Percentiles rank a stretch among this genome's conserved stretches.
Conservation (phyloP, 495 filamentous ascomycete species). For the Bacidia rubella region DNA sequence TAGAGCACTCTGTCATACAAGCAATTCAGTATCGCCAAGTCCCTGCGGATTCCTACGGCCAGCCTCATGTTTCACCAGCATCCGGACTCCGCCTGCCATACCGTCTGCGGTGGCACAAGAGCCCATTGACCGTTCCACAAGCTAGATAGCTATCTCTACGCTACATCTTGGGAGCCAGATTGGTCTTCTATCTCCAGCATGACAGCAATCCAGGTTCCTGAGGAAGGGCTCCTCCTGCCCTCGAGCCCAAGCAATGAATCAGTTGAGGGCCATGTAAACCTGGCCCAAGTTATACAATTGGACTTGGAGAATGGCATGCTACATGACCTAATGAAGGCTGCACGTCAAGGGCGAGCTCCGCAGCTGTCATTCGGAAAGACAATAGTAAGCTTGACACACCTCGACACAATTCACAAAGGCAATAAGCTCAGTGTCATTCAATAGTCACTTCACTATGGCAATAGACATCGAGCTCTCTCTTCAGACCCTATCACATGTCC, state of each 20-base stretch:
- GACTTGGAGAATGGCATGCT: conserved; percentile 50
- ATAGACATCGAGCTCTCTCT: conserved; percentile 37
- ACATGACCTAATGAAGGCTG: conserved; percentile 55
- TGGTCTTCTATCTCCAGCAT: conserved; percentile 20
- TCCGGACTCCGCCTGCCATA: neutral
- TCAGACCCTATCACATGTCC: conserved; percentile 33
- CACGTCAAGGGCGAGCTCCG: conserved; percentile 46
- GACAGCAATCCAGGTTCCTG: conserved; percentile 32
- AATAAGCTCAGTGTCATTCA: conserved; percentile 20
- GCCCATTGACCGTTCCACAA: neutral
- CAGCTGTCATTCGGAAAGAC: conserved; percentile 42
- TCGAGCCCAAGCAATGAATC: conserved; percentile 20
- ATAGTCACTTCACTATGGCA: conserved; percentile 38
- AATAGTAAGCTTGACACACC: conserved; percentile 35
- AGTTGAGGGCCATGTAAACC: conserved; percentile 11
- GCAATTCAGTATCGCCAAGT: neutral
- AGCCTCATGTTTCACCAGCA: neutral
- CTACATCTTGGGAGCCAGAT: neutral
- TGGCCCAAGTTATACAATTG: conserved; percentile 47
- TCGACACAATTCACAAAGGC: conserved; percentile 19
- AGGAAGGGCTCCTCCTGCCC: conserved; percentile 35
- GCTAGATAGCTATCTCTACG: neutral
- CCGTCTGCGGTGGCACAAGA: neutral
- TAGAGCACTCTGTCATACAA: neutral
- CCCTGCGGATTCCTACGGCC: neutral